Evolutionary conservation across 805 yeast species (phyloP).

Genomic region (Wickerhamomyces rabaulensis): DNA sequence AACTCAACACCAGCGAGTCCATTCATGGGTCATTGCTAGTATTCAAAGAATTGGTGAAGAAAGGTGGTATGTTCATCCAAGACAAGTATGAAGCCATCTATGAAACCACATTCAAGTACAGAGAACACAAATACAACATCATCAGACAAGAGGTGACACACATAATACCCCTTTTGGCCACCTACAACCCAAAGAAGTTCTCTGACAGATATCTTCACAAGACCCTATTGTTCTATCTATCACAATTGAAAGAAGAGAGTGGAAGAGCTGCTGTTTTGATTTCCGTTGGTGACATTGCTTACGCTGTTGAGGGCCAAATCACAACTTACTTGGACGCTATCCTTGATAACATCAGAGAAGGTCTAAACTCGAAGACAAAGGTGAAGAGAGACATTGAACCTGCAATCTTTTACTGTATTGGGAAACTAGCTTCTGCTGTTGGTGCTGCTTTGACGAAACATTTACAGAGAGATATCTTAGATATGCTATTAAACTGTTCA

Average conservation of each 20-base stretch:
- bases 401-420: slow-evolving; percentile 83
- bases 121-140: slow-evolving; percentile 69
- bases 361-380: slow-evolving; percentile 47
- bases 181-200: slow-evolving; percentile 68
- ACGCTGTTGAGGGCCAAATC: slow-evolving; percentile 71
- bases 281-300: slow-evolving; percentile 81
- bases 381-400: slow-evolving; percentile 71
- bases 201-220: slow-evolving; percentile 77
- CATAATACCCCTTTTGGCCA: slow-evolving; percentile 78
- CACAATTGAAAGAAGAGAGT: slow-evolving; percentile 68
- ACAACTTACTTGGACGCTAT: slow-evolving; percentile 85
- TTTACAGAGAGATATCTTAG: slow-evolving; percentile 74
- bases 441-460: slow-evolving; percentile 93
- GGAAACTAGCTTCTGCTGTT: slow-evolving; percentile 80
- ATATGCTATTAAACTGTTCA: slow-evolving; percentile 75
- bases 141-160: slow-evolving; percentile 82
- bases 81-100: slow-evolving; percentile 72
- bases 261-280: slow-evolving; percentile 74
- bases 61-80: slow-evolving; percentile 68
- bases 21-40: slow-evolving; percentile 87
- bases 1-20: slow-evolving; percentile 50
- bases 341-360: slow-evolving; percentile 78
- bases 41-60: slow-evolving; percentile 67
- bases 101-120: slow-evolving; percentile 66
- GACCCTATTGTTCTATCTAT: slow-evolving; percentile 68